Base-by-base conservation (phyloP, 768 basidiomycete genomes). In the Mycena capillaripes region DNA sequence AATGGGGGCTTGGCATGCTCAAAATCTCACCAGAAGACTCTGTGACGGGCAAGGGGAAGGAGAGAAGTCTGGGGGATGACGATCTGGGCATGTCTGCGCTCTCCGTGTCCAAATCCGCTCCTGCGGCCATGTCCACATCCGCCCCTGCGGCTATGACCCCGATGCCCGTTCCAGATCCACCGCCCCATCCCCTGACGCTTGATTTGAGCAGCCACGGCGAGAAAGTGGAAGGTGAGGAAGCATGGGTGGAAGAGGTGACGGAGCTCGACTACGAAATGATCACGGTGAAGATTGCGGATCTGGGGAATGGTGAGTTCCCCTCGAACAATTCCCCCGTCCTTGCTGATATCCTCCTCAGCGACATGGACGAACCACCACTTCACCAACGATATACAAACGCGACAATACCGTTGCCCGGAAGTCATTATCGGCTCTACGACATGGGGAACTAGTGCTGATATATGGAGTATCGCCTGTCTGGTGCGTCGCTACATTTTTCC, bases 251-350 rank as follows among this genome's bases (percentile, higher is more conserved):
- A 32, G 74, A 75, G 44, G 74, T 75, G 7, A 17, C 29, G 29
- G 70, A 71, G 56, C 17, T 29, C 11, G 74, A 75, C 27, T 75
- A 75, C n/a, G 91, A 95, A 80, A 90, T 90, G 79, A 98, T 99
- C 70, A 98, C 96, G 5, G 98, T 99, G 66, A 98, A 99, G 88
- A 99, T 99, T 78, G 98, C 97, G 38, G 98, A 99, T 88, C 82
- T 99, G 67, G 98, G 98, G 10, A 99, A 99, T 81, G 96, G 96
- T 91, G 79, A 71, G 91, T 59, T 29, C 46, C 42, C 52, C 12
- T 57, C n/a, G 29, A 40, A 12, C 29, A 10, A 23, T 52, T 58
- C 57, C 36, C 36, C 17, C 29, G 4, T 61, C 53, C 27, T 44
- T 44, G 25, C 46, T 34, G 2, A 19, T 9, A 21, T 44, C 16